A percentile compares a stretch with the other conserved stretches of the same genome.
These are phyloP conservation scores for Trichosporon asahii DNA, from an alignment of 1,284 basidiomycete species.

Conservation along the genomic window DNA sequence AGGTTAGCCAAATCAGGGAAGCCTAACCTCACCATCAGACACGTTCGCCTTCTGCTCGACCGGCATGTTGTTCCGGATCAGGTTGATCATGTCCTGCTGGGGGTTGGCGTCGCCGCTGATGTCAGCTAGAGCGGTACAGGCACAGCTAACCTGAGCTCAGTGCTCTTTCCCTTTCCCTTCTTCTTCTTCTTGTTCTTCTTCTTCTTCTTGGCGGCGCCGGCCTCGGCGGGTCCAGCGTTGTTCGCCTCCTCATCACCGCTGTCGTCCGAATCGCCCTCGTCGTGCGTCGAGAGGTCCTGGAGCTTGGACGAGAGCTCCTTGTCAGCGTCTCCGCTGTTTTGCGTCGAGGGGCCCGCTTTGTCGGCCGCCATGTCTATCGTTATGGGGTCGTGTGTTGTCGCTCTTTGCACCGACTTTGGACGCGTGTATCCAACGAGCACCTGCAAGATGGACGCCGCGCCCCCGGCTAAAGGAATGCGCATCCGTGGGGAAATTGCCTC, in stretches of 20 bases:
- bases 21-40: constrained; percentile 7
- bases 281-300: constrained; percentile 11
- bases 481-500: constrained; percentile 9
- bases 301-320: constrained; percentile 18
- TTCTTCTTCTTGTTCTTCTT: constrained; percentile 33
- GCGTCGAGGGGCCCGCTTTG: constrained; percentile 1
- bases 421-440: neutral
- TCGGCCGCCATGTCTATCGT: constrained; percentile 14
- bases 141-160: neutral
- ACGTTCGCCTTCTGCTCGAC: constrained; percentile 8
- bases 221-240: constrained; percentile 18
- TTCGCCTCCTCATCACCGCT: constrained; percentile 16
- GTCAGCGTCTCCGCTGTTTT: neutral
- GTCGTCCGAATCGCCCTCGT: constrained; percentile 15
- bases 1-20: constrained; percentile 7
- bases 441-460: constrained; percentile 9
- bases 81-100: constrained; percentile 15
- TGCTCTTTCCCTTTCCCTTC: constrained; percentile 45
- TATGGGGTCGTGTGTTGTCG: neutral
- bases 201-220: constrained; percentile 26
- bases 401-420: neutral
- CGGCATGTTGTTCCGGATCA: constrained; percentile 21
- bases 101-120: constrained; percentile 11
- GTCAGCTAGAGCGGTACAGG: neutral
- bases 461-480: neutral